Base-by-base conservation (phyloP, 2,329 filamentous ascomycete species). In the Hypoxylon sp. region DNA sequence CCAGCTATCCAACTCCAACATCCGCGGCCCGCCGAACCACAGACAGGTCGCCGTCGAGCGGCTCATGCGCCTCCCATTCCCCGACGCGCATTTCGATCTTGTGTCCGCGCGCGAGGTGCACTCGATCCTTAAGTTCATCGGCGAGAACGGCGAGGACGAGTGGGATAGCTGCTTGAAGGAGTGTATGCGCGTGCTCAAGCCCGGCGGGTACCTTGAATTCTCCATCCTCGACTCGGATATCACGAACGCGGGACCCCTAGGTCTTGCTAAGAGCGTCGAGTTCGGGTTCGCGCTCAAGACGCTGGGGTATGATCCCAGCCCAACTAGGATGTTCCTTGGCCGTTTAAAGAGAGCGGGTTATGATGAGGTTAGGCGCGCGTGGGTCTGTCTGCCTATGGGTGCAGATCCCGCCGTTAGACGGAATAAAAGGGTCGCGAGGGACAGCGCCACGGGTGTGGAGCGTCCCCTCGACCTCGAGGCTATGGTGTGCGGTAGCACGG, bases 121-220 rank as follows among this genome's bases (percentile, higher is more conserved):
- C 79, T 88, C 90, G 55, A 85, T 96, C 38, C 87, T 99, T 72
- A 96, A 95, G 78, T 88, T 90, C 38, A 83, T 85, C 26, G 85
- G 84, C 28, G 86, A 89, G 73, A 87, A 91, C 69, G 85, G 86
- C 40, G 83, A 88, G 62, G 93, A 98, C 74, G 95, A 98, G 80
- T 97, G 94, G 85, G 92, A 96, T 75, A 84, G 89, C 50, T 96
- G 93, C 65, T 84, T 98, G 7, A 83, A 83, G 54, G 96, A 99
- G 80, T 96, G 93, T 77, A 89, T 93, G 81, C 93, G 96, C 63
- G 91, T 96, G 62, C 88, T 97, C 71, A 97, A 97, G 81, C 94
- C 95, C 0, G 93, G 93, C 52, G 96, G 96, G 30, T 95, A 95
- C 78, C 82, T 99, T 62, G 96, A 99, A 75, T 99, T 96, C 80